Evolutionary conservation across 2,329 filamentous ascomycete genomes (phyloP), one percentile per base, ranked within the genome.

Genomic region (Mycocentrospora acerina): DNA sequence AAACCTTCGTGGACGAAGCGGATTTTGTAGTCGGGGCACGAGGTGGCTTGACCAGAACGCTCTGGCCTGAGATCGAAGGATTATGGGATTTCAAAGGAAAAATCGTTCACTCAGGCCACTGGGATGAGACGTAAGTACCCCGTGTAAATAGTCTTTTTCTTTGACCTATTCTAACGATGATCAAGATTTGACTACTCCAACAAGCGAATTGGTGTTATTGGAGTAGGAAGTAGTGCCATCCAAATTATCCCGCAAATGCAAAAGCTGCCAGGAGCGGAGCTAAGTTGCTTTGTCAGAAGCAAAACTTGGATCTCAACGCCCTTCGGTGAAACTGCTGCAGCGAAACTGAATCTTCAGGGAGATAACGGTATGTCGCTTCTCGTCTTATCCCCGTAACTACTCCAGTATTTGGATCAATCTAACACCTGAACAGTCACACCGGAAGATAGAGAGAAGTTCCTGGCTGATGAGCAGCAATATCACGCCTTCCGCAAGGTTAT

Each of bases 171-270:
- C n/a, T n/a, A n/a, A n/a, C n/a, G n/a, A n/a, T n/a, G n/a, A n/a
- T n/a, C n/a, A n/a, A n/a, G n/a, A n/a, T n/a, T n/a, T n/a, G n/a
- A n/a, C n/a, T n/a, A 58, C 32, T 43, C 47, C 3, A 51, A 59
- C 31, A 67, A 67, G 37, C 51, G 57, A 11, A 46, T 67, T 15
- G 64, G 55, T 3, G 59, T 67, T 2, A 66, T 67, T 17, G 64
- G 64, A 4, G 56, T 57, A 6, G 62, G 64, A 13, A 55, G 60
- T 24, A 66, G 64, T 11, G 67, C 69, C 1, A 72, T 71, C 13
- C 67, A 70, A 32, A 70, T 70, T 14, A 63, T 72, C 3, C 59
- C 64, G 2, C 60, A 59, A 2, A 59, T 73, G 2, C 71, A 68
- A 51, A 57, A 55, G 6, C 27, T 67, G 11, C 32, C 57, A 6